These are phyloP conservation scores for Dioscorea zingiberensis DNA, from an alignment of 106 monocot genomes.

Conservation along the genomic window DNA sequence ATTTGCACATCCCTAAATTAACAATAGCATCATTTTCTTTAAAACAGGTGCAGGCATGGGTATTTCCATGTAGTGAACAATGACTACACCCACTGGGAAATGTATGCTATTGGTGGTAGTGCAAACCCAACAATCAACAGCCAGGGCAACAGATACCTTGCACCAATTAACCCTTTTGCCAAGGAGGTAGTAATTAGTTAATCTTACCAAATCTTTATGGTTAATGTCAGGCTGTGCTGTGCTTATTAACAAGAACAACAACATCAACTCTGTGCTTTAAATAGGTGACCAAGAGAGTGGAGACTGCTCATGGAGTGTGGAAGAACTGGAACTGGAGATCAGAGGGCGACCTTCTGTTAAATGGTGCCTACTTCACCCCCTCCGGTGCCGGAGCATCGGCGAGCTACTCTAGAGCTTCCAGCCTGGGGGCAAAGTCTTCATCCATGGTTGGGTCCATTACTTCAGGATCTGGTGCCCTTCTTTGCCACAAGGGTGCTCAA, in stretches of 20 bases:
- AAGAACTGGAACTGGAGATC: slow-evolving; percentile 48
- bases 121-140: slow-evolving; percentile 51
- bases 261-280: too few relatives aligned
- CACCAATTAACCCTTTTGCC: slow-evolving; percentile 33
- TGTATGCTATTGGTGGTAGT: slow-evolving; percentile 48
- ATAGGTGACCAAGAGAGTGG: slow-evolving; percentile 47
- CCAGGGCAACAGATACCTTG: slow-evolving; percentile 45
- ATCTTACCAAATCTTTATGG: too few relatives aligned
- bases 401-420: slow-evolving; percentile 37
- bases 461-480: slow-evolving; percentile 20
- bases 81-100: slow-evolving; percentile 49
- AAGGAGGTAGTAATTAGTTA: slow-evolving; percentile 24
- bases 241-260: too few relatives aligned
- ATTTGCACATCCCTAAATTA: too few relatives aligned
- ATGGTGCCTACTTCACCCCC: slow-evolving; percentile 42
- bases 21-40: too few relatives aligned
- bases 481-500: slow-evolving; percentile 8
- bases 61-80: slow-evolving; percentile 56
- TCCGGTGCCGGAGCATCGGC: slow-evolving; percentile 33
- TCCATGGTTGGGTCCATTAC: slow-evolving; percentile 36
- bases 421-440: slow-evolving; percentile 35
- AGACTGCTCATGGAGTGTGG: slow-evolving; percentile 13
- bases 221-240: too few relatives aligned
- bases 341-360: slow-evolving; percentile 39
- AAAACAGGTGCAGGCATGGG: slow-evolving; percentile 39